Base-by-base conservation (phyloP, 2,329 filamentous ascomycete genomes). In the Orbilia brochopaga region DNA sequence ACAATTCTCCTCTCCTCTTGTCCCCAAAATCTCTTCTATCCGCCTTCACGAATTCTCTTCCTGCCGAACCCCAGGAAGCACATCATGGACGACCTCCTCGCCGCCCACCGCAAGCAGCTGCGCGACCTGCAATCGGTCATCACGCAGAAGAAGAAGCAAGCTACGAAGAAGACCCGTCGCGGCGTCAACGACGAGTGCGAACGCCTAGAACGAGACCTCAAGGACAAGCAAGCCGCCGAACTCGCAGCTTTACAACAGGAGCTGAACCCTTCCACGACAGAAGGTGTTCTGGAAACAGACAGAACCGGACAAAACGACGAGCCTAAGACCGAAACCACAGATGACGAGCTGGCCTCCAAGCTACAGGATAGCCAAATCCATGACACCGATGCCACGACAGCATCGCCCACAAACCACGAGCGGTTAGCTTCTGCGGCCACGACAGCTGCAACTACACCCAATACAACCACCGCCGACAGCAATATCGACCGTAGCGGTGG, bases 61-160 rank as follows among this genome's bases (percentile, higher is more conserved):
- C 27, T 32, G 27, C 27, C 27, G 27, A 32, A 27, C 46, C 11
- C 52, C 52, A 24, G 44, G 27, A 63, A 37, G 27, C 27, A 32
- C 37, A 13, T 42, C 37, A 86, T 94, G 80, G 92, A 97, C 70
- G 87, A 90, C 73, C 81, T 94, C 63, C 88, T 91, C 76, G 82
- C 87, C 40, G 89, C 88, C 52, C 94, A 99, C 79, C 88, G 91
- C 77, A 94, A 91, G 80, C 93, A 99, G 81, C 87, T 90, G 79
- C 88, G 88, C 76, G 93, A 97, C 73, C 84, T 99, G 24, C 90
- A 96, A 79, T 85, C 87, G 56, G 88, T 89, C 69, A 87, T 95
- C 77, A 97, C 91, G 3, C 92, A 89, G 81, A 97, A 97, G 84
- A 99, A 97, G 84, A 97, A 97, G 83, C 89, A 90, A 76, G 92